These are phyloP conservation scores for Obelidium mucronatum DNA, from an alignment of 192 early-diverging fungal species.

Conservation along the genomic window DNA sequence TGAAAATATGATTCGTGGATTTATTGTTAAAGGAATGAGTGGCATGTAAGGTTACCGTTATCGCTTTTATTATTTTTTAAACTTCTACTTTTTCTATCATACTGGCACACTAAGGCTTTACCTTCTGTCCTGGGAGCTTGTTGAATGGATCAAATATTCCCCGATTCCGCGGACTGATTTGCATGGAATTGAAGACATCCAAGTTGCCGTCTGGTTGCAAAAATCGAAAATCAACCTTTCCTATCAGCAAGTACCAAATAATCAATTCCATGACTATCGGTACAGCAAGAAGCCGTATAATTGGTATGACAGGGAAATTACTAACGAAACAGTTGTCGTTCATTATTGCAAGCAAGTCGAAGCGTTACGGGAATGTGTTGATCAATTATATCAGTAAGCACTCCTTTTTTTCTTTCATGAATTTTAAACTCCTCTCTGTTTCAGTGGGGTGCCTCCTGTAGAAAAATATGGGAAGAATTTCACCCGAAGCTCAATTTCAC, in stretches of 20 bases:
- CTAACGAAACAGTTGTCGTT: neutral
- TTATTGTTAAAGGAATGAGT: neutral
- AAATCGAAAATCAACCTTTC: neutral
- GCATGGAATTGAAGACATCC: neutral
- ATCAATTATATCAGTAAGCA: neutral
- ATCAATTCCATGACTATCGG: neutral
- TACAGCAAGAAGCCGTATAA: neutral
- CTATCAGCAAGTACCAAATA: neutral
- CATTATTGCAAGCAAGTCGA: neutral
- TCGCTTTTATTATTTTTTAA: neutral
- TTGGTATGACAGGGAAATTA: neutral
- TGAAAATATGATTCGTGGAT: neutral
- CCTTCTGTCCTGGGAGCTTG: neutral
- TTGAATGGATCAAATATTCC: constrained; percentile 1
- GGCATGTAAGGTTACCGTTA: neutral
- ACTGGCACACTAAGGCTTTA: too few species aligned
- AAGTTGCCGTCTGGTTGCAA: neutral
- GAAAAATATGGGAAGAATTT: neutral
- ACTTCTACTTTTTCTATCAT: neutral
- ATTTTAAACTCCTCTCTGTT: neutral
- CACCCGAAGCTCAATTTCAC: neutral
- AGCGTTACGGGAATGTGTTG: neutral
- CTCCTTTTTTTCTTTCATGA: neutral
- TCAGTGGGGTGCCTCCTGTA: neutral
- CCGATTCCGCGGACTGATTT: neutral